Conservation (phyloP, 495 filamentous ascomycete species). For the Cercophora samala region DNA sequence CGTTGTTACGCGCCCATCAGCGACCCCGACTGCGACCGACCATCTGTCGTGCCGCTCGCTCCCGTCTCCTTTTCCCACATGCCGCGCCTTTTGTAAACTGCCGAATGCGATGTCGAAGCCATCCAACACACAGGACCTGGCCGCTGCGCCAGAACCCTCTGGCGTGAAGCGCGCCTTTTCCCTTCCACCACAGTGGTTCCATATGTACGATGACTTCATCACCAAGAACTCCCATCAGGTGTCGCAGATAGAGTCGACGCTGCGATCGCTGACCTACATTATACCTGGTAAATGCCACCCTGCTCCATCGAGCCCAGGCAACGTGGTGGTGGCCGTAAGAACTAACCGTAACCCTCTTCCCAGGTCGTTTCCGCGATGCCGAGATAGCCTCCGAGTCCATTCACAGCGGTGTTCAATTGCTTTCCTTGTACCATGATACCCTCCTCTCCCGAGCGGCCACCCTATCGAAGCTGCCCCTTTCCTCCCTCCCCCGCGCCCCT, state of each 20-base stretch:
- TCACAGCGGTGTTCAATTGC: conserved; percentile 80
- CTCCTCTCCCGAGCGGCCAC: conserved; percentile 67
- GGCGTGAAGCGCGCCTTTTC: conserved; percentile 26
- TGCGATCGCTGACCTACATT: conserved; percentile 90
- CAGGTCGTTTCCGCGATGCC: conserved; percentile 87
- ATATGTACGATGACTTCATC: conserved; percentile 86
- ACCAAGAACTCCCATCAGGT: conserved; percentile 89
- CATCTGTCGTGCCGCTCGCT: not conserved
- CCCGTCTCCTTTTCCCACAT: not conserved
- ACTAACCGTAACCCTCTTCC: conserved; percentile 18
- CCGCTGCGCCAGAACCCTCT: conserved; percentile 6
- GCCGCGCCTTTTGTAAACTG: not conserved
- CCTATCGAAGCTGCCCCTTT: conserved; percentile 42
- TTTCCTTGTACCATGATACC: conserved; percentile 91
- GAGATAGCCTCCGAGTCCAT: conserved; percentile 93
- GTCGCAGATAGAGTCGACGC: conserved; percentile 84
- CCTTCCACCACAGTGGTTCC: conserved; percentile 69
- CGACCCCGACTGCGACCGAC: not conserved
- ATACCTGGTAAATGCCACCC: conserved; percentile 66
- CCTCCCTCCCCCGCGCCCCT: conserved; percentile 49
- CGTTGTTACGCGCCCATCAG: not conserved
- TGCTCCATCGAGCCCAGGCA: not conserved
- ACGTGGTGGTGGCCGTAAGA: not conserved
- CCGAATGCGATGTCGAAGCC: conserved; percentile 17
- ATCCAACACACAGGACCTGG: conserved; percentile 12